A percentile compares a stretch with the other conserved stretches of the same genome.
These are phyloP conservation scores for Pythium oligandrum DNA, from an alignment of 352 stramenopile species.

Conservation along the genomic window DNA sequence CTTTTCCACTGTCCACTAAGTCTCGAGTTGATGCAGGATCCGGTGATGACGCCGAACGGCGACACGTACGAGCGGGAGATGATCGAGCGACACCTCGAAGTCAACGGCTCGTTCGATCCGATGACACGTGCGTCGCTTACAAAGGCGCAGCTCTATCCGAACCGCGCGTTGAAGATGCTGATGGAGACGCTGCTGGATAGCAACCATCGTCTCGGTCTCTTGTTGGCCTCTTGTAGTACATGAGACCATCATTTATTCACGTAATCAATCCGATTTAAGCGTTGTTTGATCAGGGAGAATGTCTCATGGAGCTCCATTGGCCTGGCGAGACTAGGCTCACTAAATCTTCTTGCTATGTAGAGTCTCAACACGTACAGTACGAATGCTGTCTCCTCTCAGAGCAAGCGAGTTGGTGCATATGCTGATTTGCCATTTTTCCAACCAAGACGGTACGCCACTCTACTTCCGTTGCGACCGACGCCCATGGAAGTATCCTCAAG, in stretches of 20 bases:
- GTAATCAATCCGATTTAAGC: too few relatives aligned
- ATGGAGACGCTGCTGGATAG: conserved; percentile 62
- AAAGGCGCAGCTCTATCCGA: conserved; percentile 57
- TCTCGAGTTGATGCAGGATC: conserved; percentile 74
- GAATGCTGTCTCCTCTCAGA: too few relatives aligned
- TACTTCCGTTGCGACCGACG: too few relatives aligned
- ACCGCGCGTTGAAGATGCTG: conserved; percentile 63
- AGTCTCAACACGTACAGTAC: too few relatives aligned
- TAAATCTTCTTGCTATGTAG: too few relatives aligned
- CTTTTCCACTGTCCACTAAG: conserved; percentile 68
- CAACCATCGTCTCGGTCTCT: conserved; percentile 47
- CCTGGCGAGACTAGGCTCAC: too few relatives aligned
- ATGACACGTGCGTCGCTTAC: conserved; percentile 51
- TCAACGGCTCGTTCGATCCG: conserved; percentile 73
- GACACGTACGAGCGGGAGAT: conserved; percentile 75
- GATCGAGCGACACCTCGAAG: conserved; percentile 67
- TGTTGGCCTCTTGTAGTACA: conserved; percentile 29
- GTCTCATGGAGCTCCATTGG: too few relatives aligned
- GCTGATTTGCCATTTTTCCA: too few relatives aligned
- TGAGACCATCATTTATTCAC: not conserved
- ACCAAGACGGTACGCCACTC: too few relatives aligned
- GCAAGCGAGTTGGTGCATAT: too few relatives aligned
- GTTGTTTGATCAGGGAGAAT: too few relatives aligned
- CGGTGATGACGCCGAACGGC: conserved; percentile 65
- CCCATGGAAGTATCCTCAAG: too few relatives aligned